Base-by-base conservation (phyloP, 2,329 filamentous ascomycete species). In the Coniochaeta ligniaria region DNA sequence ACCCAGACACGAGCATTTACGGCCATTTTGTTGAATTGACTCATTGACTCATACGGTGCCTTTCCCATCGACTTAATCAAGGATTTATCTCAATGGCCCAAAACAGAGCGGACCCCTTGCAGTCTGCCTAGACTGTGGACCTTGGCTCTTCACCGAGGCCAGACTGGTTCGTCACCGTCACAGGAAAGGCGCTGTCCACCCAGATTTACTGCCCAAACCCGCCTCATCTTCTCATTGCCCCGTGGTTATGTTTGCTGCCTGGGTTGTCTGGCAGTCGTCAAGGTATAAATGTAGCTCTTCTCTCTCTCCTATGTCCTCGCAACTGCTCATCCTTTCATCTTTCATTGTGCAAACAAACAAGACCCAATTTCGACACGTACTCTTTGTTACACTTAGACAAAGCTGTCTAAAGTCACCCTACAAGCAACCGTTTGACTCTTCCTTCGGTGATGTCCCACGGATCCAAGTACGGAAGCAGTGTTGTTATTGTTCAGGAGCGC, bases 401-500 rank as follows among this genome's bases (percentile, higher is more conserved):
- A 56, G 54, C 33, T 56, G 54, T 38, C 54, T 9, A 31, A 31
- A n/a, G 14, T 31, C 31, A n/a, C 17, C 17, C 16, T 14, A 5
- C 50, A 55, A 11, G 12, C 54, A 22, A 38, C 2, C 12, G 6
- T 24, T 17, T 14, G 22, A 24, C 31, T 22, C 31, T 36, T 56
- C 22, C 12, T 35, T 24, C 31, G 9, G 16, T 35, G 11, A 56
- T 56, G 54, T 17, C 54, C 54, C 54, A 56, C 31, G 31, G 35
- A 8, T 56, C 54, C 54, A 56, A 56, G 54, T 38, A 56, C 54
- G 54, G 31, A 56, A 56, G 31, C 31, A 28, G 35, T 17, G 31
- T 56, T 11, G 54, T 56, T 28, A 24, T 56, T 56, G 54, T 56
- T 56, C 54, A 56, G 31, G 54, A 56, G 24, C 47, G 47, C 20